Base-by-base conservation (phyloP, 345 rosid genomes). In the Dipteronia dyeriana region DNA sequence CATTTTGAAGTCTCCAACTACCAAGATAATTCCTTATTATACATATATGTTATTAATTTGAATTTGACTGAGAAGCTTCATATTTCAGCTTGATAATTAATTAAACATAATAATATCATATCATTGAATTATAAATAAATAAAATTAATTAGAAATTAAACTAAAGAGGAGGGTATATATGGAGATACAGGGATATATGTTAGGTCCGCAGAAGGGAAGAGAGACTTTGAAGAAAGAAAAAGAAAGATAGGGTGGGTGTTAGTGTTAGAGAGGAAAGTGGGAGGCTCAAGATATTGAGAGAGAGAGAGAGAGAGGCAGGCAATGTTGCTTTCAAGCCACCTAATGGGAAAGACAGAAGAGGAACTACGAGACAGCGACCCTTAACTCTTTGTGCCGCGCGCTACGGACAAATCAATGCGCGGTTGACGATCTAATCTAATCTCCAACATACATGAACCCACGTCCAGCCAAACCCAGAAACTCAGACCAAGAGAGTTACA, bases 281-380 rank as follows among this genome's bases (percentile, higher is more conserved):
- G 76, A 76, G 86, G 81, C 76, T 62, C 60, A 82, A 75, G 87
- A 81, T 71, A 82, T 75, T 53, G 31, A 78, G 74, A 78, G 38
- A 31, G 38, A 34, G 34, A 31, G 34, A 31, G 0, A 34, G 38
- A 34, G 38, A 34, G 6, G 38, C 6, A 34, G 75, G 77, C 63
- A 79, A 77, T 13, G 87, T 82, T 86, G 71, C 82, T 68, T 71
- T 89, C 88, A 78, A 73, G 84, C 87, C 90, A 88, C 85, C 86
- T 84, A 82, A 74, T 82, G 75, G 67, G 84, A 82, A 82, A 82
- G 79, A 79, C 83, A 82, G 82, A 79, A 75, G 83, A 81, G 78
- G 89, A 85, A 87, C 85, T 81, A 80, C 39, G 4, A 79, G 90
- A 87, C 7, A 76, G 83, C 61, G 90, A 84, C 92, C 51, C 76